Percentiles rank a stretch among this genome's conserved stretches.
Evolutionary conservation across 2,329 filamentous ascomycete species (phyloP).

Genomic region (Mycosphaerella arachidis): DNA sequence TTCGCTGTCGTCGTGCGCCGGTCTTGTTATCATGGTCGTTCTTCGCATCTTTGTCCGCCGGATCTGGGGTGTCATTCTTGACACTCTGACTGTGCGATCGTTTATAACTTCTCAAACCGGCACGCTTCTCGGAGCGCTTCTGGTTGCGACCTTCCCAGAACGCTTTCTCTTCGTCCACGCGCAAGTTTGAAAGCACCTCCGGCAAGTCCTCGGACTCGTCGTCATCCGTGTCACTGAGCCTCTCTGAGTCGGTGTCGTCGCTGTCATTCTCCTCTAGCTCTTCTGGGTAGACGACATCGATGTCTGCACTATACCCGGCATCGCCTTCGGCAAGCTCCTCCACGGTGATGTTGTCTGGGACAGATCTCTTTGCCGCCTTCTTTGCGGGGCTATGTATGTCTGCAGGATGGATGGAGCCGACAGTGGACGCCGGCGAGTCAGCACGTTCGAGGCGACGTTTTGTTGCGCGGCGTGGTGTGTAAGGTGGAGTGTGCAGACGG

Average conservation of each 20-base stretch:
- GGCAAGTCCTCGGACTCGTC: not conserved
- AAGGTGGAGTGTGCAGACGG: constrained; percentile 29
- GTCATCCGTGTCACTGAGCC: not conserved
- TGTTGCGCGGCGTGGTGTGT: constrained; percentile 23
- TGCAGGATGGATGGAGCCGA: constrained; percentile 34
- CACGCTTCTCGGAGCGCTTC: constrained; percentile 39
- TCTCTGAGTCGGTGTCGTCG: constrained; percentile 11
- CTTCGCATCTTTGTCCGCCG: constrained; percentile 39
- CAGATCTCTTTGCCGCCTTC: constrained; percentile 24
- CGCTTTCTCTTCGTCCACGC: not conserved
- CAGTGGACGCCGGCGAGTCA: constrained; percentile 31
- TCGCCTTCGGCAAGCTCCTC: constrained; percentile 40
- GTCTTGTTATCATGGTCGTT: constrained; percentile 37
- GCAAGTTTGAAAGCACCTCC: not conserved
- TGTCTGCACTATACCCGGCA: constrained; percentile 37
- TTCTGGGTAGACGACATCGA: constrained; percentile 43
- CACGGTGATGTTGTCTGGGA: constrained; percentile 35
- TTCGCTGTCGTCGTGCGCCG: constrained; percentile 40
- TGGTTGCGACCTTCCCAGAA: constrained; percentile 19
- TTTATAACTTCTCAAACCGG: constrained; percentile 38
- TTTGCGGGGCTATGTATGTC: constrained; percentile 32
- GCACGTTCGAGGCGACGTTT: constrained; percentile 26
- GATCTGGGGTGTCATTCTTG: constrained; percentile 41
- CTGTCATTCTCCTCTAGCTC: constrained; percentile 31
- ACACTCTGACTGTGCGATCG: constrained; percentile 44